Evolutionary conservation across 2,329 filamentous ascomycete species (phyloP).

Genomic region (Xylariales sp.): DNA sequence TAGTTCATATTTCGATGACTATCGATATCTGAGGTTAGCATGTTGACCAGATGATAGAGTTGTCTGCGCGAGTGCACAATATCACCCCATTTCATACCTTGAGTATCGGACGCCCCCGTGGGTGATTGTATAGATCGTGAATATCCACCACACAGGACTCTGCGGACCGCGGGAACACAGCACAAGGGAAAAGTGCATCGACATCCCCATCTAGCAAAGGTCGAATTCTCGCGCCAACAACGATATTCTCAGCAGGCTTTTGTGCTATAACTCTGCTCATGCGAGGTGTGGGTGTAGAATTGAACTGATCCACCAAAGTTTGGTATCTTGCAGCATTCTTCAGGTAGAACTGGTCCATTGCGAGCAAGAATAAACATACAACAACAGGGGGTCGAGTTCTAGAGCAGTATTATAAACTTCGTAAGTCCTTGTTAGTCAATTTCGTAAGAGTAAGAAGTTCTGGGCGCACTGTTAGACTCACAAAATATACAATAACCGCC

Average conservation of each 20-base stretch:
- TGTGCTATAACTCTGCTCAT: slow-evolving; percentile 5
- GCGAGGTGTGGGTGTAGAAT: slow-evolving; percentile 10
- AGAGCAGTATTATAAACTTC: no score
- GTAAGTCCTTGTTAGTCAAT: no score
- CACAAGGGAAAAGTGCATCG: slow-evolving; percentile 21
- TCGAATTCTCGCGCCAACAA: slow-evolving; percentile 31
- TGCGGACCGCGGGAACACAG: slow-evolving; percentile 18
- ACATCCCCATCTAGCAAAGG: slow-evolving; percentile 30
- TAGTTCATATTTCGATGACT: slow-evolving; percentile 28
- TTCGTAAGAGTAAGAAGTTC: no score
- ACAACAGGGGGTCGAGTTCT: no score
- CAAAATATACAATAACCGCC: no score
- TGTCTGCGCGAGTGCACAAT: not conserved
- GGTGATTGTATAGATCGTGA: slow-evolving; percentile 30
- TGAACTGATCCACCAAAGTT: slow-evolving; percentile 21
- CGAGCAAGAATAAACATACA: not conserved
- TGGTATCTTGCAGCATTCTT: slow-evolving; percentile 24
- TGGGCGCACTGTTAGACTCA: no score
- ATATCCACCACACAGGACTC: slow-evolving; percentile 25
- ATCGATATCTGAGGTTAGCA: slow-evolving; percentile 6
- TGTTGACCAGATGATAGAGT: not conserved
- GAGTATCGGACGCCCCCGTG: slow-evolving; percentile 25
- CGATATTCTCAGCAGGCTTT: slow-evolving; percentile 19
- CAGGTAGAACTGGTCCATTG: slow-evolving; percentile 28
- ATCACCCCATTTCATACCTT: slow-evolving; percentile 14